Percentiles rank a stretch among this genome's conserved stretches.
Conservation (phyloP, 306 rosid genomes). For the Acacia confusa region DNA sequence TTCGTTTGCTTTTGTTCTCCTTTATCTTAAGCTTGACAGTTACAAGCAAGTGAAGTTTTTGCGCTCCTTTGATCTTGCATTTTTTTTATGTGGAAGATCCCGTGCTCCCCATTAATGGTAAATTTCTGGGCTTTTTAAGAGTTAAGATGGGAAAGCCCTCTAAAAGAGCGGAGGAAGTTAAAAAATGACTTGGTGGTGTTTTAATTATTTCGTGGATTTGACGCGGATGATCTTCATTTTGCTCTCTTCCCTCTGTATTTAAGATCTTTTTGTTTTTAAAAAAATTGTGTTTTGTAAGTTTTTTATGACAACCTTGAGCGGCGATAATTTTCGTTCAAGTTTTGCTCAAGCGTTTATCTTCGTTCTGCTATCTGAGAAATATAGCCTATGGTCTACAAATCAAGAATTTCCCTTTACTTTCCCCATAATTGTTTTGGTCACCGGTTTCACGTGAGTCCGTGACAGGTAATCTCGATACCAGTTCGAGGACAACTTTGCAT, state of each 20-base stretch:
- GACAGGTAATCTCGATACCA: not conserved
- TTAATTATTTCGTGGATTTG: not conserved
- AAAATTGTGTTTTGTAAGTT: not conserved
- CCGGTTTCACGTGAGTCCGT: not conserved
- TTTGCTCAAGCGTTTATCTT: not conserved
- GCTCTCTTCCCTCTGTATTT: not conserved
- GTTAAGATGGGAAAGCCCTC: constrained; percentile 1
- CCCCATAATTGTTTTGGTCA: not conserved
- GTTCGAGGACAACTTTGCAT: constrained; percentile 8
- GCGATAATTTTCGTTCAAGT: not conserved
- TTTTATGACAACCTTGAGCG: not conserved
- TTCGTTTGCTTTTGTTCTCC: not conserved
- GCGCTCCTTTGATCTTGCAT: not conserved
- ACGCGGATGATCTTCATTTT: not conserved
- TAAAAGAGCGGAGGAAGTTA: not conserved
- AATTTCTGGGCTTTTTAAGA: not conserved
- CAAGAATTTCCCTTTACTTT: not conserved
- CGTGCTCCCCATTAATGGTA: not conserved
- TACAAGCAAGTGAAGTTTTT: not conserved
- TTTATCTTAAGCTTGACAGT: not conserved
- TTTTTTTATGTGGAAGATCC: not conserved
- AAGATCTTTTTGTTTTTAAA: not conserved
- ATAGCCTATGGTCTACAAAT: not conserved
- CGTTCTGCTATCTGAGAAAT: not conserved
- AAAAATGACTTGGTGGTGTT: not conserved